Percentiles rank a stretch among this genome's conserved stretches.
Conservation (phyloP, 768 basidiomycete genomes). For the Leccinum subtestaceum region DNA sequence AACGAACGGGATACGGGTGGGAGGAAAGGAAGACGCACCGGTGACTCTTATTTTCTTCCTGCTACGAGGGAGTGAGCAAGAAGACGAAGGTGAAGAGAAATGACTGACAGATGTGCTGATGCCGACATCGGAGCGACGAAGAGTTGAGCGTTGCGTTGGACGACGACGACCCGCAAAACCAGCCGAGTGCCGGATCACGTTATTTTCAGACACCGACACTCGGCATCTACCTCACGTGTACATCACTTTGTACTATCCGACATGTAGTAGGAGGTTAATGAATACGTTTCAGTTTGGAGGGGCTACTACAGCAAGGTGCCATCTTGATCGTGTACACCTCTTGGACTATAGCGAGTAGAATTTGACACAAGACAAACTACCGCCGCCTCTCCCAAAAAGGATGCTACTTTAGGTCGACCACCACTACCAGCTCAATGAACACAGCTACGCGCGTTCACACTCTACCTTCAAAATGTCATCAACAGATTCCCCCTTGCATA, state of each 20-base stretch:
- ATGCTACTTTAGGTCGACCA: neutral
- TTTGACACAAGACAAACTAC: neutral
- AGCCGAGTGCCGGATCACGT: constrained; percentile 8
- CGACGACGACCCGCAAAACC: constrained; percentile 6
- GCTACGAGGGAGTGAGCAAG: constrained; percentile 27
- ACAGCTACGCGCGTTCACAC: neutral
- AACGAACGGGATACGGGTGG: neutral
- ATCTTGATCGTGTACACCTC: no score
- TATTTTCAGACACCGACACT: constrained; percentile 33
- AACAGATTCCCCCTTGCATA: constrained; percentile 50
- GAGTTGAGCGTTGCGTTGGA: constrained; percentile 8
- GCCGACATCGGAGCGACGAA: constrained; percentile 28
- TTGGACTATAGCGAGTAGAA: no score
- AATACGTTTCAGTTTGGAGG: no score
- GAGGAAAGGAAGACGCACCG: constrained; percentile 40
- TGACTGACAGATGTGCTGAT: constrained; percentile 28
- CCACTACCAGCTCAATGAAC: constrained; percentile 2
- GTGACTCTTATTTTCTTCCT: constrained; percentile 79
- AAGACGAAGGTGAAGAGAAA: neutral
- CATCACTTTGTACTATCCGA: no score
- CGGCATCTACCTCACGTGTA: constrained; percentile 13
- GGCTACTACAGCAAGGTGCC: no score
- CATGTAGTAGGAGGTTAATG: no score
- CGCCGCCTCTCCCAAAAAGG: constrained; percentile 13
- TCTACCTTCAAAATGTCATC: constrained; percentile 25